phyloP scores from a whole-genome alignment of 257 asterid species.

The Penstemon barbatus region DNA sequence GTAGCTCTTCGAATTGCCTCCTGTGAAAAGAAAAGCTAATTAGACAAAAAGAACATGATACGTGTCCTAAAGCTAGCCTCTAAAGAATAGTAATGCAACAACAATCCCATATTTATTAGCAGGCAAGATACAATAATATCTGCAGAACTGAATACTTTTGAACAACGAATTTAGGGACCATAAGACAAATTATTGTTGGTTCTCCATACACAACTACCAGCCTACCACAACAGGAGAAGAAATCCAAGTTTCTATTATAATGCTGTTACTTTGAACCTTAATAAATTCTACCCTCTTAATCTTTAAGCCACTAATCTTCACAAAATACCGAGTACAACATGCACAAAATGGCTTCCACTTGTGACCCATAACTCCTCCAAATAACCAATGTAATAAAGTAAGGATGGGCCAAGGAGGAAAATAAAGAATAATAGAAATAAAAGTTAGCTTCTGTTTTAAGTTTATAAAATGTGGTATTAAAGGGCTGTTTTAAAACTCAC shows the following conservation, averaged over 20 bases:
- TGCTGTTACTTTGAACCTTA: too few species aligned
- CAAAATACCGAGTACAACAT: too few species aligned
- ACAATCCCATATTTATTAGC: not conserved
- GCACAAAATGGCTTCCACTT: conserved; percentile 5
- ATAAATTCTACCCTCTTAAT: too few species aligned
- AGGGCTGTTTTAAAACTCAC: conserved; percentile 13
- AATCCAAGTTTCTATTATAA: too few species aligned
- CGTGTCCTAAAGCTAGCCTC: conserved; percentile 21
- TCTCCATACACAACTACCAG: too few species aligned
- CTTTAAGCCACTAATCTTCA: too few species aligned
- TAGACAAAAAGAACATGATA: conserved; percentile 1
- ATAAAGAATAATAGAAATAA: not conserved
- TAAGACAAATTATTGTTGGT: too few species aligned
- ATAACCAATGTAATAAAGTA: not conserved
- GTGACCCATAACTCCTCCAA: not conserved
- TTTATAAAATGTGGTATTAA: not conserved
- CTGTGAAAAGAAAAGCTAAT: conserved; percentile 40
- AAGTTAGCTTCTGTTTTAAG: conserved; percentile 1
- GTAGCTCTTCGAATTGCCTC: conserved; percentile 96
- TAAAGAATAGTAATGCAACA: conserved; percentile 20
- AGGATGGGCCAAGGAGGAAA: not conserved
- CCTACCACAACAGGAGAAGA: too few species aligned
- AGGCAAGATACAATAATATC: not conserved
- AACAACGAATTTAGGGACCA: not conserved
- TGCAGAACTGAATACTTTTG: not conserved